phyloP scores from a whole-genome alignment of 371 early-diverging fungal genomes.

The Mortierella sp. region DNA sequence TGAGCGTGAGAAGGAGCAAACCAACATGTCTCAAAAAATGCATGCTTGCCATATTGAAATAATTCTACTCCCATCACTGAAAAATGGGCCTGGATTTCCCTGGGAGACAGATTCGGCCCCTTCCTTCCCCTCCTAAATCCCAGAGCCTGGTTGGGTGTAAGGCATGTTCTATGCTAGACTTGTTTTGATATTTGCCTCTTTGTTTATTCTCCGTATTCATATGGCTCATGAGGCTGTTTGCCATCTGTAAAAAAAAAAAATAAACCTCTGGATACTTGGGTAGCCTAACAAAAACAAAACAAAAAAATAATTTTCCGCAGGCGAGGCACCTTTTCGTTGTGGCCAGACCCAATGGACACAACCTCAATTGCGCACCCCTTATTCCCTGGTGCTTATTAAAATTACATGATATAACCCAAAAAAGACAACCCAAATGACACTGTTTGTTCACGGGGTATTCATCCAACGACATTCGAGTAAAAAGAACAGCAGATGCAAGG shows the following conservation, averaged over 20 bases:
- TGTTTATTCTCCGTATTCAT: slow-evolving; percentile 6
- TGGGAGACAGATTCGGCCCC: neutral
- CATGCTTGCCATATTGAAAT: neutral
- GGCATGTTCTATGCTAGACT: neutral
- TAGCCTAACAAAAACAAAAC: neutral
- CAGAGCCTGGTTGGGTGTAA: neutral
- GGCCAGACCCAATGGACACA: slow-evolving; percentile 2
- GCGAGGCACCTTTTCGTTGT: slow-evolving; percentile 4
- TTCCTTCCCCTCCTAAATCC: neutral
- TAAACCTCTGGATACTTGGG: too few relatives aligned
- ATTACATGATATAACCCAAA: too few relatives aligned
- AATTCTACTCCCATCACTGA: too few relatives aligned
- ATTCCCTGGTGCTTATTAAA: neutral
- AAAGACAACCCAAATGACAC: neutral
- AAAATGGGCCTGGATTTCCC: slow-evolving; percentile 5
- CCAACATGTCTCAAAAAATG: neutral
- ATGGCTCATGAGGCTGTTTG: neutral
- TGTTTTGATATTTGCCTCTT: neutral
- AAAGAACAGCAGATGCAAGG: too few relatives aligned
- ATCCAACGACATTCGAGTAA: neutral
- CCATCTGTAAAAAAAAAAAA: too few relatives aligned
- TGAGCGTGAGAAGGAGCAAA: slow-evolving; percentile 6
- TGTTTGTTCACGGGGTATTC: neutral
- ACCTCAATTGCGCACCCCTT: neutral
- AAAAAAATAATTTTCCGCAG: slow-evolving; percentile 8